Evolutionary conservation across 768 basidiomycete species (phyloP).

Genomic region (Phanerochaete carnosa): DNA sequence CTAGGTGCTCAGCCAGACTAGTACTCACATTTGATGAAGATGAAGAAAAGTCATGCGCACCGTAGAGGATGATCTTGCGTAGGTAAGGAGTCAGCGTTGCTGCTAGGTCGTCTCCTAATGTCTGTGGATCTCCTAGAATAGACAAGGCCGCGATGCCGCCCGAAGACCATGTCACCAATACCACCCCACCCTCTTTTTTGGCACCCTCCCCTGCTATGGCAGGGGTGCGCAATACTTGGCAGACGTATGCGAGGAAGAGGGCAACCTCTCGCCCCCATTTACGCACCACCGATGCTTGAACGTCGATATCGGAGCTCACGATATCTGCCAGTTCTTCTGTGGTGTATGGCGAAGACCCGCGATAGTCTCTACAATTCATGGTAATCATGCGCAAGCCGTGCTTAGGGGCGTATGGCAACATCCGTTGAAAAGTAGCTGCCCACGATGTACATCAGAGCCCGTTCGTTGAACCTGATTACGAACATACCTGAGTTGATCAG

Average conservation of each 20-base stretch:
- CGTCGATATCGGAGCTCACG: conserved; percentile 18
- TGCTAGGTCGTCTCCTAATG: not conserved
- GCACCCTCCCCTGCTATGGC: not conserved
- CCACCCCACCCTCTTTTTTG: conserved; percentile 1
- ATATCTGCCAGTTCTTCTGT: conserved; percentile 22
- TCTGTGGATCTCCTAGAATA: conserved; percentile 3
- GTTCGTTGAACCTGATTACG: not conserved
- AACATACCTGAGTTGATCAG: conserved; percentile 12
- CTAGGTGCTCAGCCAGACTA: not conserved
- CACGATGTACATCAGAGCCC: not conserved
- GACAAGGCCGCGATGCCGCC: not conserved
- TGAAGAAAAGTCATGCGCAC: not conserved
- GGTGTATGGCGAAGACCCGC: conserved; percentile 33
- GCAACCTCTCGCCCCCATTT: conserved; percentile 32
- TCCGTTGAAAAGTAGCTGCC: conserved; percentile 27
- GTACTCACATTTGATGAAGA: not conserved
- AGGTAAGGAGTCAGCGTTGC: not conserved
- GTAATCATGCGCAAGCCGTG: conserved; percentile 33
- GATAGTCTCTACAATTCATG: conserved; percentile 33
- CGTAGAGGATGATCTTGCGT: conserved; percentile 9
- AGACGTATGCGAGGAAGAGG: conserved; percentile 31
- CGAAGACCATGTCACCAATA: not conserved
- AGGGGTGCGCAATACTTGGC: conserved; percentile 26
- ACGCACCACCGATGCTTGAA: conserved; percentile 25
- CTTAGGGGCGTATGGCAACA: conserved; percentile 22